These are phyloP conservation scores for Strobilomyces confusus DNA, from an alignment of 768 basidiomycete genomes.

Conservation along the genomic window DNA sequence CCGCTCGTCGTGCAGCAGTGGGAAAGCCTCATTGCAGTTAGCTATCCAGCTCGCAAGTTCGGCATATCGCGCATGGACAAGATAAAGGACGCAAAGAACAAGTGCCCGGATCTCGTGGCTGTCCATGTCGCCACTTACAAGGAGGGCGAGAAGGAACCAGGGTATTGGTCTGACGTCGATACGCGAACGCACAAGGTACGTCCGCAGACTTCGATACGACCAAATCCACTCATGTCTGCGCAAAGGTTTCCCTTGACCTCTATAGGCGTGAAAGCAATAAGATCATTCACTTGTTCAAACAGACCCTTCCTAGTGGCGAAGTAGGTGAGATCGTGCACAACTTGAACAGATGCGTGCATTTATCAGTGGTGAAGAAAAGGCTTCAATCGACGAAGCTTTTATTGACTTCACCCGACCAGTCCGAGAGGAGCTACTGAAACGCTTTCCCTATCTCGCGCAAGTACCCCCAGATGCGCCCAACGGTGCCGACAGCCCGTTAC, in stretches of 20 bases:
- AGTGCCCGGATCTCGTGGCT: slow-evolving; percentile 78
- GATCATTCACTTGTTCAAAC: slow-evolving; percentile 79
- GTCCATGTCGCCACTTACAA: slow-evolving; percentile 96
- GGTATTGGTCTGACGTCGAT: slow-evolving; percentile 89
- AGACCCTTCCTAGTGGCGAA: slow-evolving; percentile 72
- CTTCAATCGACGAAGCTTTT: slow-evolving; percentile 96
- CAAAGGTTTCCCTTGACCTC: slow-evolving; percentile 85
- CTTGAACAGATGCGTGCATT: background rate
- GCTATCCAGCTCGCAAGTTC: slow-evolving; percentile 89
- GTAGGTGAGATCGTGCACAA: slow-evolving; percentile 51
- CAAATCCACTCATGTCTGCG: background rate
- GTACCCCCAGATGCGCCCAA: slow-evolving; percentile 65
- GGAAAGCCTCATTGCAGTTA: slow-evolving; percentile 89
- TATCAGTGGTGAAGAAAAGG: slow-evolving; percentile 64
- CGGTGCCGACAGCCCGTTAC: slow-evolving; percentile 75
- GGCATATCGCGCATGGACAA: slow-evolving; percentile 93
- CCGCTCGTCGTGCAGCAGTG: slow-evolving; percentile 88
- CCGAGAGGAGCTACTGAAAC: slow-evolving; percentile 66
- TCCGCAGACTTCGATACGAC: background rate
- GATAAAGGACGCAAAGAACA: slow-evolving; percentile 74
- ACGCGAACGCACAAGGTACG: slow-evolving; percentile 87
- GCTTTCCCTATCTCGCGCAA: slow-evolving; percentile 71
- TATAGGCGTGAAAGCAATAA: slow-evolving; percentile 90
- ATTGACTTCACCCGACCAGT: slow-evolving; percentile 85
- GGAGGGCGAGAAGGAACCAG: slow-evolving; percentile 81